These are phyloP conservation scores for Afroboletus lepidellus DNA, from an alignment of 1,284 basidiomycete species.

Conservation along the genomic window DNA sequence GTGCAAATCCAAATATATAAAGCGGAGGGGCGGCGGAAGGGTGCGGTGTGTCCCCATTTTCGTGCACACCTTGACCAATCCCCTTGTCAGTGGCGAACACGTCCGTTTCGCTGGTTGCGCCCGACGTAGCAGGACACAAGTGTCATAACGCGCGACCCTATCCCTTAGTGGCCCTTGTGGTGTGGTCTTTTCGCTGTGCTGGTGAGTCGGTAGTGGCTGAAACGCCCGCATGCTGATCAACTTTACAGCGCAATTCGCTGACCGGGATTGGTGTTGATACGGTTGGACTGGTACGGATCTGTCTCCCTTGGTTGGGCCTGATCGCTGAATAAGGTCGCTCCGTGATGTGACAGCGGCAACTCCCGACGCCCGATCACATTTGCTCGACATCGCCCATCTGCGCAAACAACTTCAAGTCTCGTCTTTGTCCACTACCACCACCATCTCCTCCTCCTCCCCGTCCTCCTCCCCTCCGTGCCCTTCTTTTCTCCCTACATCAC, in stretches of 20 bases:
- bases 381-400: constrained; percentile 32
- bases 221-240: constrained; percentile 17
- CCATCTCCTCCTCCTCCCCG: constrained; percentile 17
- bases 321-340: constrained; percentile 33
- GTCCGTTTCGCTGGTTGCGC: background rate
- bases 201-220: constrained; percentile 19
- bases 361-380: constrained; percentile 55
- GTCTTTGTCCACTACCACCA: constrained; percentile 26
- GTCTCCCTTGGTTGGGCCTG: constrained; percentile 17
- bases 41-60: constrained; percentile 16
- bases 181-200: constrained; percentile 7
- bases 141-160: constrained; percentile 10
- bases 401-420: constrained; percentile 24
- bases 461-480: constrained; percentile 23
- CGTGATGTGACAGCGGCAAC: constrained; percentile 43
- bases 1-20: constrained; percentile 30
- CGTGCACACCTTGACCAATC: constrained; percentile 16
- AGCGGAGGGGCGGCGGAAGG: constrained; percentile 12
- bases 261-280: background rate
- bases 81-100: constrained; percentile 1
- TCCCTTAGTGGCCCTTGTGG: constrained; percentile 3
- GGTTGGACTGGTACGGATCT: constrained; percentile 29
- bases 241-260: constrained; percentile 14
- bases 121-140: constrained; percentile 16
- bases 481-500: constrained; percentile 31